Conservation (phyloP, 2,329 filamentous ascomycete genomes). For the Penicillium sp. region DNA sequence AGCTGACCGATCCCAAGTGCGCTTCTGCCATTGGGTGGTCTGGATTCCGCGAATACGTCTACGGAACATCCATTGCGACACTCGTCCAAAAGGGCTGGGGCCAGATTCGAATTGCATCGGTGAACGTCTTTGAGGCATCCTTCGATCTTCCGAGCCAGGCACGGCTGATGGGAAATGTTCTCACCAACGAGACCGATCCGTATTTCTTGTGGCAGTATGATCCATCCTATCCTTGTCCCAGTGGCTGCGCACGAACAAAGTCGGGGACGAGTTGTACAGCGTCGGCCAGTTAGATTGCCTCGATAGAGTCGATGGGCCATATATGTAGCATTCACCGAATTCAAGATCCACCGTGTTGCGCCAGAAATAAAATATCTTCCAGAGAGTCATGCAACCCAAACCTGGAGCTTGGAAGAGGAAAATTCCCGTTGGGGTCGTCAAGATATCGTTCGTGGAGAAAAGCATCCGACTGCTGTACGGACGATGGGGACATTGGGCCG, state of each 20-base stretch:
- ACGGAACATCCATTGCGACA: slow-evolving; percentile 51
- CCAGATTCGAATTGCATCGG: slow-evolving; percentile 50
- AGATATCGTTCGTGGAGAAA: too few relatives aligned
- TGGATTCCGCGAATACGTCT: slow-evolving; percentile 56
- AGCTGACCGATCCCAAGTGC: slow-evolving; percentile 37
- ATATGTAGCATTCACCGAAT: too few relatives aligned
- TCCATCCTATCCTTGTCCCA: slow-evolving; percentile 34
- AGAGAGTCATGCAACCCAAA: too few relatives aligned
- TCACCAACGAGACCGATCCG: slow-evolving; percentile 54
- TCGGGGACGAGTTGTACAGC: slow-evolving; percentile 11
- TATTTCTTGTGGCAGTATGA: slow-evolving; percentile 57
- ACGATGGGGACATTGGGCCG: too few relatives aligned
- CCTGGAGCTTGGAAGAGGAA: too few relatives aligned
- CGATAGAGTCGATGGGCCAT: too few relatives aligned
- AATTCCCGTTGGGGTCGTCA: too few relatives aligned
- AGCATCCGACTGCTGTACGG: too few relatives aligned
- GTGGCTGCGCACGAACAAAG: slow-evolving; percentile 28
- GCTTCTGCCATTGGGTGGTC: slow-evolving; percentile 57
- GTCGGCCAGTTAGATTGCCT: too few relatives aligned
- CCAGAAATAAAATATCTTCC: too few relatives aligned
- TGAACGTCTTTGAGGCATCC: slow-evolving; percentile 45
- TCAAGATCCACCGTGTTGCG: too few relatives aligned
- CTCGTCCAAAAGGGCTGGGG: slow-evolving; percentile 51
- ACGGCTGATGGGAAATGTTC: slow-evolving; percentile 45
- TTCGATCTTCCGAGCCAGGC: slow-evolving; percentile 38